Conservation (phyloP, 768 basidiomycete species). For the Auricularia sp. region DNA sequence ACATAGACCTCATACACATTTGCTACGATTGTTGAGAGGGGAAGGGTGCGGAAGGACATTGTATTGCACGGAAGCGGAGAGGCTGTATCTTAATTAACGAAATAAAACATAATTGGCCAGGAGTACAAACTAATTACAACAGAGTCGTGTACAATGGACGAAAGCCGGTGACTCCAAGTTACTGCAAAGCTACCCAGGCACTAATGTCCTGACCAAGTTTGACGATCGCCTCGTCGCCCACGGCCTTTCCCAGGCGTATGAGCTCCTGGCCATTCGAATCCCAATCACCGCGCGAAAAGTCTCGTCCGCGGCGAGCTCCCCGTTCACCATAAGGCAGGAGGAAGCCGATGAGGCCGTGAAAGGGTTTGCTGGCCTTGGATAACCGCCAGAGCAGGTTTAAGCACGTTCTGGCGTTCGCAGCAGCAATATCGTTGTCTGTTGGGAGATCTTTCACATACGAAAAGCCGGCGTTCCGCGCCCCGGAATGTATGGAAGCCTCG, state of each 20-base stretch:
- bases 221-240: constrained; percentile 43
- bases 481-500: not conserved
- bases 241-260: constrained; percentile 38
- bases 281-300: constrained; percentile 69
- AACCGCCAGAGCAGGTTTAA: not conserved
- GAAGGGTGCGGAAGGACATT: not conserved
- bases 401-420: not conserved
- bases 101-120: not conserved
- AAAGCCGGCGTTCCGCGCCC: not conserved
- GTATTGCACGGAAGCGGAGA: not conserved
- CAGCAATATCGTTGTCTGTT: not conserved
- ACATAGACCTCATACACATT: no score
- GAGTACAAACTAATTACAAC: not conserved
- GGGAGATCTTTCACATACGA: not conserved
- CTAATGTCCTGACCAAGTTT: constrained; percentile 14
- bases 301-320: constrained; percentile 59
- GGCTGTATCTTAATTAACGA: not conserved
- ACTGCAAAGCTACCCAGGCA: not conserved
- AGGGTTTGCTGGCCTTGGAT: not conserved
- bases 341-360: constrained; percentile 15
- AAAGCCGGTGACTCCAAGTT: not conserved
- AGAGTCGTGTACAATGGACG: no score
- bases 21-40: no score
- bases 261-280: constrained; percentile 39
- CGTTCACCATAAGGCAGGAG: constrained; percentile 34